Evolutionary conservation across 192 early-diverging fungal genomes (phyloP).

Genomic region (Coemansia sp.): DNA sequence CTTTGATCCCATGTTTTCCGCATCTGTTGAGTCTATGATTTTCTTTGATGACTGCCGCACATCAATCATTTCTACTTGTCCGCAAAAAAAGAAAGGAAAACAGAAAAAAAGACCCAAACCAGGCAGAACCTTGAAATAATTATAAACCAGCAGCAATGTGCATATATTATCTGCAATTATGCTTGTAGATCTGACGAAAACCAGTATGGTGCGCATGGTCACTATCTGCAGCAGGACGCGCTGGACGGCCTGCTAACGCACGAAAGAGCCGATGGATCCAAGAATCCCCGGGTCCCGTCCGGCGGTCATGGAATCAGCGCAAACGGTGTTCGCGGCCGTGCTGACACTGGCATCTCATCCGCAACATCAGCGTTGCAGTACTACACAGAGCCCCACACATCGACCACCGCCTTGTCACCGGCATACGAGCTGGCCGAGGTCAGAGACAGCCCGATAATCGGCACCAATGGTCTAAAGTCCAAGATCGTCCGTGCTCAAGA

Average conservation of each 20-base stretch:
- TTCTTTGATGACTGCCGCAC: too few relatives aligned
- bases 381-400: slow-evolving; percentile 30
- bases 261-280: background rate
- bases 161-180: background rate
- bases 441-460: background rate
- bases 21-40: too few relatives aligned
- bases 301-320: background rate
- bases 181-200: slow-evolving; percentile 27
- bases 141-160: too few relatives aligned
- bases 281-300: background rate
- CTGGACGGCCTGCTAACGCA: too few relatives aligned
- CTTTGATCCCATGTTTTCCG: too few relatives aligned
- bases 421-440: slow-evolving; percentile 8
- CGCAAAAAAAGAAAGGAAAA: too few relatives aligned
- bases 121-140: too few relatives aligned
- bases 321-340: slow-evolving; percentile 15
- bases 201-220: background rate
- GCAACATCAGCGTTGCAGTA: slow-evolving; percentile 31
- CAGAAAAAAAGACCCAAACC: too few relatives aligned
- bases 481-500: background rate
- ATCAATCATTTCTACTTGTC: too few relatives aligned
- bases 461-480: slow-evolving; percentile 2
- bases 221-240: too few relatives aligned
- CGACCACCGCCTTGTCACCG: slow-evolving; percentile 42
- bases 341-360: slow-evolving; percentile 38